phyloP scores from a whole-genome alignment of 1,284 basidiomycete species.

The Phlebopus sp. region DNA sequence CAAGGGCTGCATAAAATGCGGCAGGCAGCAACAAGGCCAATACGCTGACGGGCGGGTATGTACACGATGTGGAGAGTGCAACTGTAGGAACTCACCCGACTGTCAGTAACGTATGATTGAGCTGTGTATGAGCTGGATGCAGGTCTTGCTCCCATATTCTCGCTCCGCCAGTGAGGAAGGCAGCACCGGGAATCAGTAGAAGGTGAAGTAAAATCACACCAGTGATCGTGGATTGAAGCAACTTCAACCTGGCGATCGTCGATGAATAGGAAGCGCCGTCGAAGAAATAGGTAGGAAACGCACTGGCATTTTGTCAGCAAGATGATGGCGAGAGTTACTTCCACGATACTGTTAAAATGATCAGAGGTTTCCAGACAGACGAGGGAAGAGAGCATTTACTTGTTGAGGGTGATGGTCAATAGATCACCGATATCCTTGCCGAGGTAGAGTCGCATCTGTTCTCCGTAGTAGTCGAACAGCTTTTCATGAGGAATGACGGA shows the following conservation, averaged over 20 bases:
- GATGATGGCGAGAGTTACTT: conserved; percentile 67
- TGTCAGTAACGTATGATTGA: conserved; percentile 65
- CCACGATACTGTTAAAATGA: conserved; percentile 40
- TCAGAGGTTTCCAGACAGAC: neutral
- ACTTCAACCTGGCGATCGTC: conserved; percentile 27
- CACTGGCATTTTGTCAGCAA: conserved; percentile 64
- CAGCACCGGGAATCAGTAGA: conserved; percentile 48
- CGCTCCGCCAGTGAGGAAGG: conserved; percentile 49
- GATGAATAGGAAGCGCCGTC: neutral
- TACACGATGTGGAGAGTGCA: conserved; percentile 1
- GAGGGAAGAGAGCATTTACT: conserved; percentile 38
- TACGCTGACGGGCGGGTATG: conserved; percentile 39
- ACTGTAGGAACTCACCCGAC: conserved; percentile 48
- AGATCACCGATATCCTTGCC: conserved; percentile 58
- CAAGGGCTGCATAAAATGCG: conserved; percentile 63
- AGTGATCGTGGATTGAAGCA: conserved; percentile 44
- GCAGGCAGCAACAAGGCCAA: conserved; percentile 60
- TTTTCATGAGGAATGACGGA: conserved; percentile 57
- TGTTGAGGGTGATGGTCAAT: conserved; percentile 57
- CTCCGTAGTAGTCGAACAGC: conserved; percentile 59
- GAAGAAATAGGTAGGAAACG: conserved; percentile 26
- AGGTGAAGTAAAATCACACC: conserved; percentile 52
- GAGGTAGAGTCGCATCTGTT: conserved; percentile 58
- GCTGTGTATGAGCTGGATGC: conserved; percentile 49
- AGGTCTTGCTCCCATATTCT: conserved; percentile 45